Evolutionary conservation across 371 early-diverging fungal genomes (phyloP).

Genomic region (Cokeromyces recurvatus): DNA sequence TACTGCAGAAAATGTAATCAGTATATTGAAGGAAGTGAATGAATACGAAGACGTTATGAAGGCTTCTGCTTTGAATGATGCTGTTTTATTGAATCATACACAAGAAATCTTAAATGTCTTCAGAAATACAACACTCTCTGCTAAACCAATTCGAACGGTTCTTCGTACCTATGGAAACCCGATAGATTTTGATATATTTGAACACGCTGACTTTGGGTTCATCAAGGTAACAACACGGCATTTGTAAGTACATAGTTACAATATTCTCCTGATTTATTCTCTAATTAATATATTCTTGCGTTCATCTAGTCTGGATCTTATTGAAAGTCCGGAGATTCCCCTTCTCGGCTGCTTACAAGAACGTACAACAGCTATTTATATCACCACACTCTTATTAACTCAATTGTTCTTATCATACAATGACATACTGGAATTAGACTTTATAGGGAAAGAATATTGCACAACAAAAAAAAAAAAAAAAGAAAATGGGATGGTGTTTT

Average conservation of each 20-base stretch:
- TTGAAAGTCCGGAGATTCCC: slow-evolving; percentile 3
- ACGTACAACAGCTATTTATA: slow-evolving; percentile 8
- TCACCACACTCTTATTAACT: neutral
- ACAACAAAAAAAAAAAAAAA: too few species aligned
- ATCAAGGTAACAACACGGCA: slow-evolving; percentile 5
- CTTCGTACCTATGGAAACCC: slow-evolving; percentile 3
- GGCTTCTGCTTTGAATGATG: slow-evolving; percentile 2
- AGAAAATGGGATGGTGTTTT: too few species aligned
- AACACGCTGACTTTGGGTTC: slow-evolving; percentile 3
- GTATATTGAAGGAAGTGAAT: neutral
- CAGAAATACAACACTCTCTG: slow-evolving; percentile 2
- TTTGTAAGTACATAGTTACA: slow-evolving; percentile 2
- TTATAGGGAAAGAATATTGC: too few species aligned
- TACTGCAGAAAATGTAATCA: neutral
- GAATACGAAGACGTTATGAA: neutral
- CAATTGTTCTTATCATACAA: slow-evolving; percentile 5
- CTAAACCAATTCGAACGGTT: slow-evolving; percentile 1
- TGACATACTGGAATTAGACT: too few species aligned
- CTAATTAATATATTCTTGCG: slow-evolving; percentile 3
- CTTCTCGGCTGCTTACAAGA: slow-evolving; percentile 2
- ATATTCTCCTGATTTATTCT: slow-evolving; percentile 4
- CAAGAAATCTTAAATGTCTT: neutral
- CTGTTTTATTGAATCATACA: neutral
- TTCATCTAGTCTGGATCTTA: slow-evolving; percentile 8
- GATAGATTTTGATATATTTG: neutral